Evolutionary conservation across 176 grass and related monocot genomes (phyloP).

Genomic region (Oryza brachyantha): DNA sequence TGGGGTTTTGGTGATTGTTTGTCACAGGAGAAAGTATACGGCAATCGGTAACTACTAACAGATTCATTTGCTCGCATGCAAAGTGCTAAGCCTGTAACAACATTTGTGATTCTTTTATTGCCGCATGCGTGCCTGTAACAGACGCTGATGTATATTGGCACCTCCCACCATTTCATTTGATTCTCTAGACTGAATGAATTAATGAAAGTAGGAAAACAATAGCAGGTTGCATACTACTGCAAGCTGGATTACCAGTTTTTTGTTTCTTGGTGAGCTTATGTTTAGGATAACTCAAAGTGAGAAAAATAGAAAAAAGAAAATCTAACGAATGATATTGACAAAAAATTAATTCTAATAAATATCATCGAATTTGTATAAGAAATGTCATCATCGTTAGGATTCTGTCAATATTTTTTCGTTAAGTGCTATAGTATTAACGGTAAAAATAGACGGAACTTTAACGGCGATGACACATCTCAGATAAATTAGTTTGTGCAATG

Average conservation of each 20-base stretch:
- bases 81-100: constrained; percentile 25
- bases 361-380: too few species aligned
- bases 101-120: constrained; percentile 19
- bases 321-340: too few species aligned
- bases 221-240: not conserved
- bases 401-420: too few species aligned
- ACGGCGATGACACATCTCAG: too few species aligned
- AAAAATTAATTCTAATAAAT: too few species aligned
- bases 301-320: too few species aligned
- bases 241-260: constrained; percentile 15
- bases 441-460: too few species aligned
- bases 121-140: constrained; percentile 28
- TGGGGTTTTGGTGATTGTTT: constrained; percentile 7
- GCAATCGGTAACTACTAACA: constrained; percentile 39
- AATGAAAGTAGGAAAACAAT: not conserved
- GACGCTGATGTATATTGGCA: constrained; percentile 2
- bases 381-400: too few species aligned
- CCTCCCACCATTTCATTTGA: constrained; percentile 35
- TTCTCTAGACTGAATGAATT: constrained; percentile 31
- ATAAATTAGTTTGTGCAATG: too few species aligned
- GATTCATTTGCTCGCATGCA: constrained; percentile 38
- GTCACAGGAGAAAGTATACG: constrained; percentile 24
- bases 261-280: constrained; percentile 15
- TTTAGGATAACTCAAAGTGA: too few species aligned
- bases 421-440: too few species aligned